phyloP scores from a whole-genome alignment of 768 basidiomycete species.

The Gymnopilus dilepis region DNA sequence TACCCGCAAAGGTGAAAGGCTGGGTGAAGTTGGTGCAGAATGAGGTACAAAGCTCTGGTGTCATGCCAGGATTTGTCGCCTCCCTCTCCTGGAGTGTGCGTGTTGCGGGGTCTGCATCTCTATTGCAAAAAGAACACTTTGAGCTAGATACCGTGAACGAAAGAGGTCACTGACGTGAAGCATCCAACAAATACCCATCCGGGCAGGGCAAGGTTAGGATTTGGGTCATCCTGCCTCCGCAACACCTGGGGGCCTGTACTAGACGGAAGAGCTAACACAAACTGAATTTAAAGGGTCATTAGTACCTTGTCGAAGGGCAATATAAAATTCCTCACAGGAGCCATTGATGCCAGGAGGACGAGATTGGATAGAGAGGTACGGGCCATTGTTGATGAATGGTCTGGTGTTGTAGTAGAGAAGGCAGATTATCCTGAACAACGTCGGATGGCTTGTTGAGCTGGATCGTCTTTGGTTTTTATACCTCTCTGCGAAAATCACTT shows the following conservation, averaged over 20 bases:
- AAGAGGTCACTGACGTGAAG: neutral
- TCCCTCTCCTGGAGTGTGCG: slow-evolving; percentile 24
- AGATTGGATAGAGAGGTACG: neutral
- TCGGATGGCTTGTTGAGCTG: neutral
- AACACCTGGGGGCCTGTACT: neutral
- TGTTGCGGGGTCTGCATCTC: slow-evolving; percentile 19
- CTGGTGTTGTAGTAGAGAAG: neutral
- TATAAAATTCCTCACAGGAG: neutral
- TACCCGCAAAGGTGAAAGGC: slow-evolving; percentile 26
- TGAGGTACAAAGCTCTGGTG: slow-evolving; percentile 25
- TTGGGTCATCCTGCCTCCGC: neutral
- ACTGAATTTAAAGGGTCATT: neutral
- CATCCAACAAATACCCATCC: slow-evolving; percentile 13
- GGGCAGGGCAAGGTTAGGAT: slow-evolving; percentile 3
- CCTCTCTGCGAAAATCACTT: neutral
- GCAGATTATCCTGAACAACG: neutral
- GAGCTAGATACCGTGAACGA: neutral
- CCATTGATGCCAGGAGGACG: neutral
- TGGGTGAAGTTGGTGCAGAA: slow-evolving; percentile 25
- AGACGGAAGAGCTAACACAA: neutral
- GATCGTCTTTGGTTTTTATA: neutral
- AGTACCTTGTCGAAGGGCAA: neutral
- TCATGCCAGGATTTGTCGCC: slow-evolving; percentile 23
- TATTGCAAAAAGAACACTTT: neutral
- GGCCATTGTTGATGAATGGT: neutral